Evolutionary conservation across 306 rosid genomes (phyloP), one percentile per base, ranked within the genome.

Genomic region (Canavalia gladiata): DNA sequence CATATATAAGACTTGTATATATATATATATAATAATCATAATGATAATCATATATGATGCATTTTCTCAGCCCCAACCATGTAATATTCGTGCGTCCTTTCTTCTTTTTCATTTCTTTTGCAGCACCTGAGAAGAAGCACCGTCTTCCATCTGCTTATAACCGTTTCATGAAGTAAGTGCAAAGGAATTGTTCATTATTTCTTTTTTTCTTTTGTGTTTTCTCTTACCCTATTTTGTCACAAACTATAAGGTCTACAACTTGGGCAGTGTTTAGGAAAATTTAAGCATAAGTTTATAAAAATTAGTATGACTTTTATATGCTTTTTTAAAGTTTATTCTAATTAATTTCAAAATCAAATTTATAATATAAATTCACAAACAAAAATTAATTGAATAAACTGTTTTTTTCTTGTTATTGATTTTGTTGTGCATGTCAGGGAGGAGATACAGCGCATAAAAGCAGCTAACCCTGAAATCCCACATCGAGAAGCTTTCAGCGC

Each of bases 71-170:
- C 41, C 42, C 72, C 5, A 8, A 60, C 46, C 31, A 31, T 28
- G 18, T 56, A 30, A 54, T n/a, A 7, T 45, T 2, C 46, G 9
- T 64, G 66, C 49, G 51, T 82, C 29, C 29, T 45, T 45, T 7
- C 72, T n/a, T 30, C 0, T n/a, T 18, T 42, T 4, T 28, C 30
- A 41, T 5, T 70, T 57, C 13, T 33, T 47, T 78, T 85, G 54
- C 85, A 95, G 99, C 99, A 49, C 99, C 99, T 70, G 99, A 95
- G 97, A 95, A 95, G 87, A 95, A 93, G 75, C 99, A 95, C 78
- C 87, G 98, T 43, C 94, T 95, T 8, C 99, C 99, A 42, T 95
- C 99, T 73, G 98, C 99, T 46, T 95, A 93, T 89, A 95, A 95
- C 68, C 94, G 99, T 72, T 95, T 95, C 91, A 95, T 95, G 99